Conservation (phyloP, 2,329 filamentous ascomycete species). For the Beauveria caledonica region DNA sequence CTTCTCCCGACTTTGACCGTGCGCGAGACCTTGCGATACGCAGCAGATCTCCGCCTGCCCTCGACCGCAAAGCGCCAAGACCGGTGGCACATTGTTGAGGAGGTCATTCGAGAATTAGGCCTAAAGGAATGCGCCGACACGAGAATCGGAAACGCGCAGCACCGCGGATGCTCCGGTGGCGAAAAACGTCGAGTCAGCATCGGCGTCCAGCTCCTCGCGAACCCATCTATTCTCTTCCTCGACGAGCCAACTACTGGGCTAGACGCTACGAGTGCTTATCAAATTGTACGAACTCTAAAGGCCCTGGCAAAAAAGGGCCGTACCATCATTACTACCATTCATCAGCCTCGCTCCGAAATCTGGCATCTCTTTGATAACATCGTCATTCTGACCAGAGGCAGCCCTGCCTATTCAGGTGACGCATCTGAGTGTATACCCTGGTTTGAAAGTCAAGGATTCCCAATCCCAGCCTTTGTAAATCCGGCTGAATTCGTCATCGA, state of each 20-base stretch:
- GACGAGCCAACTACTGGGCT: slow-evolving; percentile 74
- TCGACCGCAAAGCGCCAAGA: slow-evolving; percentile 51
- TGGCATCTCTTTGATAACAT: slow-evolving; percentile 70
- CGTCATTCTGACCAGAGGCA: slow-evolving; percentile 58
- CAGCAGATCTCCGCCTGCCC: slow-evolving; percentile 62
- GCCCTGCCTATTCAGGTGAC: slow-evolving; percentile 59
- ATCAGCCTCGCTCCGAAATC: slow-evolving; percentile 71
- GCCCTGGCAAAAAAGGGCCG: slow-evolving; percentile 57
- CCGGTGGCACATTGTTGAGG: slow-evolving; percentile 57
- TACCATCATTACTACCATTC: slow-evolving; percentile 66
- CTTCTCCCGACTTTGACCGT: slow-evolving; percentile 67
- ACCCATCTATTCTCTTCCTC: slow-evolving; percentile 68
- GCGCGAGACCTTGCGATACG: slow-evolving; percentile 64
- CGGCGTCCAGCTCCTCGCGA: slow-evolving; percentile 70
- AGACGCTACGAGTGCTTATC: slow-evolving; percentile 69
- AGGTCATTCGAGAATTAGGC: slow-evolving; percentile 67
- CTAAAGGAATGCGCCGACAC: slow-evolving; percentile 72
- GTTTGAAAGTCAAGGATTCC: slow-evolving; percentile 53
- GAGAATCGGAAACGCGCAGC: slow-evolving; percentile 59
- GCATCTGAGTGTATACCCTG: slow-evolving; percentile 51
- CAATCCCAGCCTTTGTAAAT: slow-evolving; percentile 64
- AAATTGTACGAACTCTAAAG: slow-evolving; percentile 64
- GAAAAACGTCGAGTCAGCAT: slow-evolving; percentile 72
- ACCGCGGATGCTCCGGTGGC: slow-evolving; percentile 70
- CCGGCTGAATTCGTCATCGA: slow-evolving; percentile 72